phyloP scores from a whole-genome alignment of 2,329 filamentous ascomycete species.

The Fusarium praegraminearum region DNA sequence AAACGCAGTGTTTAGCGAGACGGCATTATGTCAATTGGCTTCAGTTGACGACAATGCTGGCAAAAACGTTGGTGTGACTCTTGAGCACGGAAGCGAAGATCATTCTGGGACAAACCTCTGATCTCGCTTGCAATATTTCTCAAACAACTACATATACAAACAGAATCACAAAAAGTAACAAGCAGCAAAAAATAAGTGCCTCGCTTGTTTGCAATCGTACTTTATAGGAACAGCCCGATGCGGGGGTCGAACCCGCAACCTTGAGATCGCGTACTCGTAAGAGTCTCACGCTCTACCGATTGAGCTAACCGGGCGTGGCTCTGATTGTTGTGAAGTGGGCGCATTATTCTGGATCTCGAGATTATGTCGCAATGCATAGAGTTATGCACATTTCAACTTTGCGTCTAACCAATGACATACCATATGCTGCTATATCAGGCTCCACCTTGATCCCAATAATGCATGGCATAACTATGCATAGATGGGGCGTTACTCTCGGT shows the following conservation, averaged over 20 bases:
- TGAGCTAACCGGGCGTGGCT: conserved; percentile 53
- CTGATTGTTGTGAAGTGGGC: conserved; percentile 24
- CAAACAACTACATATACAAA: too few relatives aligned
- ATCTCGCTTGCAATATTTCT: not conserved
- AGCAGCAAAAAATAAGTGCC: conserved; percentile 12
- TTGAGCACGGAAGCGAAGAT: rapidly evolving
- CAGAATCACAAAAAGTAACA: not conserved
- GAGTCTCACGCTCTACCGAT: conserved; percentile 76
- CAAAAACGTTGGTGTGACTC: not conserved
- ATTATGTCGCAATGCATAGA: rapidly evolving
- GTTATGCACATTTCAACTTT: not conserved
- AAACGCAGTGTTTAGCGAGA: not conserved
- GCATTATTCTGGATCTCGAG: not conserved
- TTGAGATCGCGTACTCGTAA: conserved; percentile 63
- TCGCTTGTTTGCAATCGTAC: conserved; percentile 31
- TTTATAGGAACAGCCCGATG: conserved; percentile 55
- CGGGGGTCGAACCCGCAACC: conserved; percentile 67
- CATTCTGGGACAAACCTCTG: not conserved
- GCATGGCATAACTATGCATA: not conserved
- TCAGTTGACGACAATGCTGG: not conserved
- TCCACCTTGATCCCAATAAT: too few relatives aligned
- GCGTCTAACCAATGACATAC: too few relatives aligned
- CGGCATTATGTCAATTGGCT: not conserved
- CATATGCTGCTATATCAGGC: too few relatives aligned
- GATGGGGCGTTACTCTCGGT: too few relatives aligned